Evolutionary conservation across 345 rosid species (phyloP), one percentile per base, ranked within the genome.

Genomic region (Fremontodendron californicum): DNA sequence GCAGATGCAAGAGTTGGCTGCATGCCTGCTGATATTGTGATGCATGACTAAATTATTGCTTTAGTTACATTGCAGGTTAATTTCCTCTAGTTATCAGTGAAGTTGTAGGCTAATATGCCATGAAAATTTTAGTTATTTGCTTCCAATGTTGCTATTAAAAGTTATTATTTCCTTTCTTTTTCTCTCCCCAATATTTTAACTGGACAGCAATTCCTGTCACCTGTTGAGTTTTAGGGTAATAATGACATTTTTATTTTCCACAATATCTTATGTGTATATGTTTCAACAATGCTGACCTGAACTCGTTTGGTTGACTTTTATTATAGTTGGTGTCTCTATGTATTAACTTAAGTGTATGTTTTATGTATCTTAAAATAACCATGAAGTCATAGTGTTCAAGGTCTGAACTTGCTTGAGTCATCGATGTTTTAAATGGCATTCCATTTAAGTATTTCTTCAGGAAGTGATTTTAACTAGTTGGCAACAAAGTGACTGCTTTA

Each of bases 341-440:
- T 42, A 42, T 46, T 15, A 25, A 25, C 51, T 8, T 1, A 19
- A 15, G 37, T 23, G 51, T n/a, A 67, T 4, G 27, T 25, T 45
- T n/a, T 45, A 39, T 25, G 55, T 68, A 45, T 21, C 39, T 13
- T 25, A 68, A 45, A 68, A 43, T 45, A 46, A 68, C 12, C 37
- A 45, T 45, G 39, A 25, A 66, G 37, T 45, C 39, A 5, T 42
- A 42, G 23, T n/a, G n/a, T 69, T 69, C 57, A 45, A 15, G 13
- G 55, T 69, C 73, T 69, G 73, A 16, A 69, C 25, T 46, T 46
- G 73, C 73, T 68, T 46, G 33, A 23, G 55, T 45, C 23, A 23
- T 10, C 43, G 72, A 43, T 67, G 37, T 68, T 68, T 43, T 68
- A 46, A 68, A 23, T 45, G 49, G 37, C 73, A 43, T 68, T 68